Percentiles rank a stretch among this genome's conserved stretches.
These are phyloP conservation scores for Styphnolobium japonicum DNA, from an alignment of 306 rosid species.

Conservation along the genomic window DNA sequence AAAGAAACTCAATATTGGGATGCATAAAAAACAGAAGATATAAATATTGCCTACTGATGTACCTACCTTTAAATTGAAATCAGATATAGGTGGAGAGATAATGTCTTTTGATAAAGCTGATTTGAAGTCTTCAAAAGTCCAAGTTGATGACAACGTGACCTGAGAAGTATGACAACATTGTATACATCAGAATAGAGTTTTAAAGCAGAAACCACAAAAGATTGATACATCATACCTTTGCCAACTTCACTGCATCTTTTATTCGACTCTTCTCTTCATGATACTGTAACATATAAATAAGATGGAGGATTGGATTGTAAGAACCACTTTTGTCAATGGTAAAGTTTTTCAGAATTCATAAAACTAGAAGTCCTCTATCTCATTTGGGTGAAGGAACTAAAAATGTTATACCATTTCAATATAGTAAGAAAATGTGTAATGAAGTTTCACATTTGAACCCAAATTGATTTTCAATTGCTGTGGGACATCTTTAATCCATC, in stretches of 20 bases:
- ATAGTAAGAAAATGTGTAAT: not conserved
- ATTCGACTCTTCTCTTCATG: slow-evolving; percentile 67
- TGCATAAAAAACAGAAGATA: slow-evolving; percentile 1
- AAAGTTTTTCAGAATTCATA: slow-evolving; percentile 8
- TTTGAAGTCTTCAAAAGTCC: slow-evolving; percentile 70
- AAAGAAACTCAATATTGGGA: not conserved
- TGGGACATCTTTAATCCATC: not conserved
- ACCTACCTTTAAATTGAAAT: slow-evolving; percentile 70
- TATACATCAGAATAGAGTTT: slow-evolving; percentile 20
- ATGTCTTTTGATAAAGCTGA: slow-evolving; percentile 53
- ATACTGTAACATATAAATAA: slow-evolving; percentile 54
- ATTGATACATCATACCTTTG: slow-evolving; percentile 61
- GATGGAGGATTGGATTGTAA: slow-evolving; percentile 11
- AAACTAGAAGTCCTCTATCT: slow-evolving; percentile 2
- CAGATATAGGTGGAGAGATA: slow-evolving; percentile 56
- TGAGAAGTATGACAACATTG: slow-evolving; percentile 34
- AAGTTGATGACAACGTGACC: slow-evolving; percentile 58
- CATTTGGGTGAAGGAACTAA: slow-evolving; percentile 2
- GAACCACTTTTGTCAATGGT: not conserved
- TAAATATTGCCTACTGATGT: not conserved
- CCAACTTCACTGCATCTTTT: slow-evolving; percentile 77
- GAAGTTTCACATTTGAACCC: slow-evolving; percentile 1
- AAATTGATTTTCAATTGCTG: not conserved
- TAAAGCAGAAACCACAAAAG: slow-evolving; percentile 21
- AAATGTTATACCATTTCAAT: not conserved